Base-by-base conservation (phyloP, 305 asterid species). In the Fraxinus sp. region DNA sequence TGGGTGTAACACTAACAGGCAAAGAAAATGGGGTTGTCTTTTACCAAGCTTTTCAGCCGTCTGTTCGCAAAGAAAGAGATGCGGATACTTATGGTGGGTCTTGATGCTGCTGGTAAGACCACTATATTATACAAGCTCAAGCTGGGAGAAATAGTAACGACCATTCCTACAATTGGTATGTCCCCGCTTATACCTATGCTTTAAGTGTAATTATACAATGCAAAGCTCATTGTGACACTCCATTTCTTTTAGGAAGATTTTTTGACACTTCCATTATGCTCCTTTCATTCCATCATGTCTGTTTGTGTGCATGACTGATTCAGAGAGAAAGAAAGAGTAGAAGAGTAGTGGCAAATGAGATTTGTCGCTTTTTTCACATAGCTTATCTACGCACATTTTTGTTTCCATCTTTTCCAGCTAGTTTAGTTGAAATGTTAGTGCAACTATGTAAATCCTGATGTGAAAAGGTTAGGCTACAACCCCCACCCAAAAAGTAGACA, bases 21-120 rank as follows among this genome's bases (percentile, higher is more conserved):
- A 78, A 80, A 20, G 20, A 82, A 76, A 75, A 88, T 88, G 91
- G 91, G 91, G 66, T 83, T 88, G 82, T 88, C 91, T 36, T 86
- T 88, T 49, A 83, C 86, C 78, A 88, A 88, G 89, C 89, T 88
- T 70, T 88, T 88, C 81, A 88, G 89, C 74, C 80, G 87, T 83
- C 87, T 88, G 10, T 88, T 88, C 62, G 91, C 91, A 86, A 88
- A 88, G 87, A 88, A 86, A 85, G 91, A 88, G 87, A 88, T 88
- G 91, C 87, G 88, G 28, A 88, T 88, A 35, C 82, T 88, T 80
- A 88, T 88, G 91, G 88, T 88, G 46, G 91, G 91, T 88, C 90
- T 88, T 2, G 91, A 86, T 81, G 91, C 90, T 2, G 91, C 91
- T 71, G 91, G 91, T 86, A 88, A 88, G 81, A 88, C 91, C 78